Percentiles rank a stretch among this genome's conserved stretches.
These are phyloP conservation scores for Chloridella minuta DNA, from an alignment of 352 stramenopile species.

Conservation along the genomic window DNA sequence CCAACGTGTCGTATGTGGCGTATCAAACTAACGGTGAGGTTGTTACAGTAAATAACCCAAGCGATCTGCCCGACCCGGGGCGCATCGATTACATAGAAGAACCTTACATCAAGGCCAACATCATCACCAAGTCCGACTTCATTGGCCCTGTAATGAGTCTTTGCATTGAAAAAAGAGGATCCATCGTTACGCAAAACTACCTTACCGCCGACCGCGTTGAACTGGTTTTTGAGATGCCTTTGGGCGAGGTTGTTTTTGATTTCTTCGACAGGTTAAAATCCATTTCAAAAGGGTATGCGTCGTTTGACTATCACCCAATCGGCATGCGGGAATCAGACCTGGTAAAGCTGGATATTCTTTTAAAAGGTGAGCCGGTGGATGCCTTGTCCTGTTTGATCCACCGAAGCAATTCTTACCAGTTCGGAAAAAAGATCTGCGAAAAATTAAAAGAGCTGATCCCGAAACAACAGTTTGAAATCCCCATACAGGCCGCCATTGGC, in stretches of 20 bases:
- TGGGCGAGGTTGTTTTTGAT: conserved; percentile 93
- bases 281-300: conserved; percentile 63
- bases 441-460: conserved; percentile 56
- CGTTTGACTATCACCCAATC: conserved; percentile 60
- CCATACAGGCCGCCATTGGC: conserved; percentile 76
- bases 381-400: conserved; percentile 84
- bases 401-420: conserved; percentile 31
- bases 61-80: neutral
- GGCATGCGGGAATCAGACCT: conserved; percentile 58
- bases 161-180: conserved; percentile 39
- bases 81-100: neutral
- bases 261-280: conserved; percentile 96
- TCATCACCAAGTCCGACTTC: neutral
- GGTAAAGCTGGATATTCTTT: conserved; percentile 25
- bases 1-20: conserved; percentile 65
- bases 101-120: neutral
- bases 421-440: conserved; percentile 50
- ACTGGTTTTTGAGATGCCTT: conserved; percentile 66
- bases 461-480: conserved; percentile 90
- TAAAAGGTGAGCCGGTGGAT: conserved; percentile 38
- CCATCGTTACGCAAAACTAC: conserved; percentile 48
- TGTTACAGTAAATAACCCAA: neutral
- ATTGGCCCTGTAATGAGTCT: conserved; percentile 43
- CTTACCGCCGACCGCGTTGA: conserved; percentile 68
- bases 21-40: neutral